Evolutionary conservation across 441 rosid genomes (phyloP).

Genomic region (Daphne laureola): DNA sequence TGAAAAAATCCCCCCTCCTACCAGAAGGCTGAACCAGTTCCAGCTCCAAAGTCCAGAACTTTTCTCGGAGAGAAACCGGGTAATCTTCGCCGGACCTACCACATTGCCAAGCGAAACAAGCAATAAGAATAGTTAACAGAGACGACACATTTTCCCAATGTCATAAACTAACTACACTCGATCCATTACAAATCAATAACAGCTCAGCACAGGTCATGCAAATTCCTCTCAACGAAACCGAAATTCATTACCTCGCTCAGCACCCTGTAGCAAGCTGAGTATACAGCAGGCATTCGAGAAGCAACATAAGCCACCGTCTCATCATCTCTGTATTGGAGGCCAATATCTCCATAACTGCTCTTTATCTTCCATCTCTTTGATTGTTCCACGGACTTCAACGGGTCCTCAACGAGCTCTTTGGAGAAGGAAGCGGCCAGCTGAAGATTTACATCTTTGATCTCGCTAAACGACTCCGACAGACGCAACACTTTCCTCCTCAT

Average conservation of each 20-base stretch:
- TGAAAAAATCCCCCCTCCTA: conserved; percentile 30
- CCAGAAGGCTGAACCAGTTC: conserved; percentile 96
- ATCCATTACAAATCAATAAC: neutral
- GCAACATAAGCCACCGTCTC: conserved; percentile 88
- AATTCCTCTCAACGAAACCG: neutral
- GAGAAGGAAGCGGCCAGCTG: conserved; percentile 42
- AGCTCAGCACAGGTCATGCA: neutral
- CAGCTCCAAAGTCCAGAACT: conserved; percentile 90
- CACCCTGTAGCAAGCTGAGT: conserved; percentile 74
- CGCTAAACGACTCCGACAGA: conserved; percentile 55
- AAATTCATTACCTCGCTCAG: conserved; percentile 51
- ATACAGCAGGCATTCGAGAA: conserved; percentile 93
- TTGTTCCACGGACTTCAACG: conserved; percentile 64
- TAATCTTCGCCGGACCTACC: conserved; percentile 58
- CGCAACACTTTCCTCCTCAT: conserved; percentile 72
- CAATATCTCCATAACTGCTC: conserved; percentile 78
- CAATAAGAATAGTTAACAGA: neutral
- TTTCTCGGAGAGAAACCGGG: conserved; percentile 63
- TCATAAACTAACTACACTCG: neutral
- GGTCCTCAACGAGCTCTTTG: conserved; percentile 65
- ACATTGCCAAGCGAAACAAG: neutral
- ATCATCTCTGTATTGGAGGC: conserved; percentile 60
- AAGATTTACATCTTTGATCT: conserved; percentile 56
- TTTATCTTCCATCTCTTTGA: conserved; percentile 82
- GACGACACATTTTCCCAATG: neutral